Conservation (phyloP, 75 land plant species). For the Pinus tabuliformis region DNA sequence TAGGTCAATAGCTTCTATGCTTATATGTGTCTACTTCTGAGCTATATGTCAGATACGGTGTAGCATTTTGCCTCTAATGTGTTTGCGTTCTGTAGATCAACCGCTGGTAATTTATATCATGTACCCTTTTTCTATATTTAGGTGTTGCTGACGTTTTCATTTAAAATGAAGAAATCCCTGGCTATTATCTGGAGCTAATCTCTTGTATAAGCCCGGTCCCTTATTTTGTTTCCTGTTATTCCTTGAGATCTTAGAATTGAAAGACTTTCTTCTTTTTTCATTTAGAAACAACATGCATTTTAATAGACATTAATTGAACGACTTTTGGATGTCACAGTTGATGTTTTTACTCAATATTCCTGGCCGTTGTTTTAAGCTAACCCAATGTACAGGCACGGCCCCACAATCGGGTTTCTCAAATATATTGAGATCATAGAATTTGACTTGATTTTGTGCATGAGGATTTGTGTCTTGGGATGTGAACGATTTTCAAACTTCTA, state of each 20-base stretch:
- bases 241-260: background rate
- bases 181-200: background rate
- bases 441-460: background rate
- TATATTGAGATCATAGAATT: background rate
- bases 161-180: background rate
- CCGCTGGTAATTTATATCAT: background rate
- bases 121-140: background rate
- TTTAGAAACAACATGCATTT: background rate
- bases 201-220: background rate
- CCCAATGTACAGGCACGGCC: background rate
- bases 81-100: background rate
- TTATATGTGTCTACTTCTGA: too few species aligned
- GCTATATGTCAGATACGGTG: too few species aligned
- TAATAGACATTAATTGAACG: too few species aligned
- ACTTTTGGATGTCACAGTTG: too few species aligned
- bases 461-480: background rate
- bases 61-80: too few species aligned
- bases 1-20: background rate
- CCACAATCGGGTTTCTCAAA: background rate
- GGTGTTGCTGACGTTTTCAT: background rate
- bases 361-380: background rate
- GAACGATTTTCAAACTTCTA: background rate
- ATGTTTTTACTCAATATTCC: background rate
- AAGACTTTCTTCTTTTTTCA: background rate
- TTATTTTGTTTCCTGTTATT: background rate